These are phyloP conservation scores for Penicillium goetzii DNA, from an alignment of 495 filamentous ascomycete species.

Conservation along the genomic window DNA sequence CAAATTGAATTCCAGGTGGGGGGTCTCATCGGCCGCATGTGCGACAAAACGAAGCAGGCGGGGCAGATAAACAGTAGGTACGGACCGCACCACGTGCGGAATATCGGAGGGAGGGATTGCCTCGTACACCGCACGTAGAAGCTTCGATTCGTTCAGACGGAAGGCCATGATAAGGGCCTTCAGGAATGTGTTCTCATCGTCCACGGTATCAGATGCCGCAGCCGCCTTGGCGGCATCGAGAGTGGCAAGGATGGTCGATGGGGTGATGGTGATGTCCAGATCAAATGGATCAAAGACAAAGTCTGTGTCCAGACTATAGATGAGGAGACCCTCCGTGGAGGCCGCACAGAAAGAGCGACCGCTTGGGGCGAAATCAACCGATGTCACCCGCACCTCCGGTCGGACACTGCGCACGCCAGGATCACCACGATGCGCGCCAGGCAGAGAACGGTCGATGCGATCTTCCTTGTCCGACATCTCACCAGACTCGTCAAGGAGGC, in stretches of 20 bases:
- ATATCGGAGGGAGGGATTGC: conserved; percentile 77
- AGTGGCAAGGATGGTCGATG: conserved; percentile 73
- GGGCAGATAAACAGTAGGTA: conserved; percentile 86
- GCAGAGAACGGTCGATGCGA: conserved; percentile 80
- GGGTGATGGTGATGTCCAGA: conserved; percentile 89
- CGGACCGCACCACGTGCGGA: conserved; percentile 70
- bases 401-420: conserved; percentile 71
- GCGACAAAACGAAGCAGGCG: conserved; percentile 84
- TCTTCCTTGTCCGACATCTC: conserved; percentile 89
- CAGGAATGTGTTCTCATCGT: conserved; percentile 72
- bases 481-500: conserved; percentile 80
- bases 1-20: conserved; percentile 91
- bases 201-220: conserved; percentile 31
- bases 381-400: conserved; percentile 84
- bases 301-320: conserved; percentile 84
- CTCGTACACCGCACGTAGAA: conserved; percentile 85
- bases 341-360: conserved; percentile 93
- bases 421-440: conserved; percentile 85
- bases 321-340: conserved; percentile 88
- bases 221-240: conserved; percentile 56
- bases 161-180: conserved; percentile 97
- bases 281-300: conserved; percentile 92
- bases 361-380: conserved; percentile 84
- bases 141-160: conserved; percentile 77
- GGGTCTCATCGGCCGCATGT: conserved; percentile 81